Base-by-base conservation (phyloP, 352 stramenopile genomes). In the Globisporangium polare region DNA sequence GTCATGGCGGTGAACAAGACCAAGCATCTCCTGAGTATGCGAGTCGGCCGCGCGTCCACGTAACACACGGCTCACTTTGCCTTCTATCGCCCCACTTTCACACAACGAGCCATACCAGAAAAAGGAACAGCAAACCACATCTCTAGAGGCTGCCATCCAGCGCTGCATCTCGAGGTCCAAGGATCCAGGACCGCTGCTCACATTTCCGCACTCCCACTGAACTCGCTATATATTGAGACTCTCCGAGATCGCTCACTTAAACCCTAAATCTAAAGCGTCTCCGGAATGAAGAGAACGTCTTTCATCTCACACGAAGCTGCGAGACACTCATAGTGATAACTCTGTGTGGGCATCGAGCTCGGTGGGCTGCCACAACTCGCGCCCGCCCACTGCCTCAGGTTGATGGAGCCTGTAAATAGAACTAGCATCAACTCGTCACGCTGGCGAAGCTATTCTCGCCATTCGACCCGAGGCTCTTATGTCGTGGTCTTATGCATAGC, bases 1-100 rank as follows among this genome's bases (percentile, higher is more conserved):
- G 72, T 93, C 12, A 77, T 93, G 53, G 83, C 83, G 4, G 80
- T 93, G 41, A 93, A 83, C 62, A 90, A 91, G 67, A 93, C 83
- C n/a, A 72, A 87, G 66, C 75, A 74, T 20, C 63, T 90, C 58
- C 62, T 90, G 45, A 86, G 47, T 39, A 65, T 77, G 60, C 65
- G 66, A 47, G 45, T 65, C 27, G 50, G 59, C 15, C 56, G 63
- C 33, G 72, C 72, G 20, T 66, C 63, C 5, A 72, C 60, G 27
- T 76, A 79, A 54, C 43, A 9, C 29, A 33, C n/a, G n/a, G n/a
- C 18, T 6, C n/a, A 24, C 3, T 17, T 17, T 27, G 43, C 43
- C n/a, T 27, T 46, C 15, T 22, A 20, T 53, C 8, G 13, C 27
- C n/a, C 13, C 22, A 20, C 17, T 41, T 22, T 18, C 2, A 26